Evolutionary conservation across 2,329 filamentous ascomycete species (phyloP).

Genomic region (Zalaria obscura): DNA sequence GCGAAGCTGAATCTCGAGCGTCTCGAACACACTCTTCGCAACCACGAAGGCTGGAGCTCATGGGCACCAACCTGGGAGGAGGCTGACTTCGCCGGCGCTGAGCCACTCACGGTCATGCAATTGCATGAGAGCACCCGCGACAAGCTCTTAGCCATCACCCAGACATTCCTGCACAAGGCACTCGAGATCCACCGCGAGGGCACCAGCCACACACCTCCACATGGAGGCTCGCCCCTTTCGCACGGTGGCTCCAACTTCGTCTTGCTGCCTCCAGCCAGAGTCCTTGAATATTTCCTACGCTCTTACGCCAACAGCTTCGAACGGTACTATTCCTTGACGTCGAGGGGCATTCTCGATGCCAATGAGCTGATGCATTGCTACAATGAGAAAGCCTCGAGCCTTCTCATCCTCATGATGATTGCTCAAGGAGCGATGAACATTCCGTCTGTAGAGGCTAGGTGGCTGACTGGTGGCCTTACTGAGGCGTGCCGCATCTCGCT

Average conservation of each 20-base stretch:
- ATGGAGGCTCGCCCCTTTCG: conserved; percentile 29
- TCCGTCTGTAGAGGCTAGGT: conserved; percentile 49
- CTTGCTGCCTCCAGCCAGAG: conserved; percentile 49
- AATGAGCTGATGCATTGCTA: conserved; percentile 50
- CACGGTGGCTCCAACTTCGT: conserved; percentile 46
- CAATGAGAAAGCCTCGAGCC: conserved; percentile 50
- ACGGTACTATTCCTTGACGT: conserved; percentile 50
- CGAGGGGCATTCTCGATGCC: conserved; percentile 46
- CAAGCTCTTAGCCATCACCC: conserved; percentile 57
- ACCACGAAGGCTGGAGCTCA: conserved; percentile 36
- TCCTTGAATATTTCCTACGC: conserved; percentile 52
- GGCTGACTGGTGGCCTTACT: conserved; percentile 50
- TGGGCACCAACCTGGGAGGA: conserved; percentile 38
- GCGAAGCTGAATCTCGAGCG: conserved; percentile 36
- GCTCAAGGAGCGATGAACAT: conserved; percentile 56
- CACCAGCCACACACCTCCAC: conserved; percentile 13
- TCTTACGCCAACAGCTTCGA: conserved; percentile 53
- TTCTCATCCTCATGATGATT: conserved; percentile 58
- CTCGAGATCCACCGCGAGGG: conserved; percentile 49
- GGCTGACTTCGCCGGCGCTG: conserved; percentile 30
- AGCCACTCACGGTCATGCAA: conserved; percentile 32
- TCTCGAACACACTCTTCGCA: conserved; percentile 35
- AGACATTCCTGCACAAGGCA: conserved; percentile 56
- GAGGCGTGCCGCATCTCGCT: conserved; percentile 60
- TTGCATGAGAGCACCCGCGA: conserved; percentile 46